A percentile compares a stretch with the other conserved stretches of the same genome.
Evolutionary conservation across 768 basidiomycete genomes (phyloP).

Genomic region (Phallus indusiatus): DNA sequence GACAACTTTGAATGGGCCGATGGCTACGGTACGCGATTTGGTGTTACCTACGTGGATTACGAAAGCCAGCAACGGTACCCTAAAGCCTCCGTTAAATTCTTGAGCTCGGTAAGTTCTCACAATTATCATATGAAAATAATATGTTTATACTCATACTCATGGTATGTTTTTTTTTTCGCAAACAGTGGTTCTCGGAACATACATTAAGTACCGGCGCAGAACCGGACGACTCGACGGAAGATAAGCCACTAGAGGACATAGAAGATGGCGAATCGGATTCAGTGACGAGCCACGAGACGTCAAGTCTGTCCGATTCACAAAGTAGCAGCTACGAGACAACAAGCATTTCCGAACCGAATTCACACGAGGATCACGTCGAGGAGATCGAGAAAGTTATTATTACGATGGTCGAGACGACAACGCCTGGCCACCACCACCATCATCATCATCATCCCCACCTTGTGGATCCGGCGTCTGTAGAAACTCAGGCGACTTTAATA

Average conservation of each 20-base stretch:
- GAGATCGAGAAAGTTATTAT: not conserved
- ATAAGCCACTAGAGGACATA: not conserved
- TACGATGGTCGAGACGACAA: not conserved
- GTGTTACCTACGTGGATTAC: constrained; percentile 65
- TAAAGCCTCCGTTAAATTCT: constrained; percentile 51
- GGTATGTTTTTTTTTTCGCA: not conserved
- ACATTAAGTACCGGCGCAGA: not conserved
- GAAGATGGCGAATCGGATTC: not conserved
- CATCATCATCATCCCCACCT: no score
- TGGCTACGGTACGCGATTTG: constrained; percentile 58
- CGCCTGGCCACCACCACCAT: not conserved
- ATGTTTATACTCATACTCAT: not conserved
- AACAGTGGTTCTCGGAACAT: constrained; percentile 7
- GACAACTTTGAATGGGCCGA: constrained; percentile 78
- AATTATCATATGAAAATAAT: no score
- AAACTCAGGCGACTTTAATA: no score
- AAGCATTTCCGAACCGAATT: not conserved
- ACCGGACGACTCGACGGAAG: not conserved
- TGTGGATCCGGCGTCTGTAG: no score
- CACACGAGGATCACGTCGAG: not conserved
- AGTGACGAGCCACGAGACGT: not conserved
- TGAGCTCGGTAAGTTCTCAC: constrained; percentile 36
- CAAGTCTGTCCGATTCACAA: not conserved
- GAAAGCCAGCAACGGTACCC: constrained; percentile 56
- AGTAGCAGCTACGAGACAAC: not conserved